These are phyloP conservation scores for Penicillium cinerascens DNA, from an alignment of 495 filamentous ascomycete species.

Conservation along the genomic window DNA sequence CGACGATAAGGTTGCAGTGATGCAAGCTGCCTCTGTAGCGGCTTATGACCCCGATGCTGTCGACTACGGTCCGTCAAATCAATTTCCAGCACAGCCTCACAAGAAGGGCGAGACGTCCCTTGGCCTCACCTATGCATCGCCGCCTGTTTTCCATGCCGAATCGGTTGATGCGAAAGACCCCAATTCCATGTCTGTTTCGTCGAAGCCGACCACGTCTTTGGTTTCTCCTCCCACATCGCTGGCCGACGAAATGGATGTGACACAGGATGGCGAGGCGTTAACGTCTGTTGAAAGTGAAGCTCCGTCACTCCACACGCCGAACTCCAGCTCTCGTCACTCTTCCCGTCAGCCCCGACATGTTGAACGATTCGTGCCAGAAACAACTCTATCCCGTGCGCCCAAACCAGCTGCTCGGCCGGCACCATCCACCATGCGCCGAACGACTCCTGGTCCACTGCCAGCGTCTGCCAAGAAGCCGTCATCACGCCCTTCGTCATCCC, in stretches of 20 bases:
- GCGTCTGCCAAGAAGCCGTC: constrained; percentile 34
- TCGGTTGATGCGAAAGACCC: constrained; percentile 32
- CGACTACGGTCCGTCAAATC: constrained; percentile 1
- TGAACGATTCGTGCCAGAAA: constrained; percentile 43
- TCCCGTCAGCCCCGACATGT: constrained; percentile 48
- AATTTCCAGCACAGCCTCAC: constrained; percentile 5
- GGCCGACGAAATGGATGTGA: constrained; percentile 44
- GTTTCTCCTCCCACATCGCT: constrained; percentile 53
- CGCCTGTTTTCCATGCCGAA: constrained; percentile 36
- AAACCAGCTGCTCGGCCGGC: constrained; percentile 26
- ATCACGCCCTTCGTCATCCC: constrained; percentile 43
- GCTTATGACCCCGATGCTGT: constrained; percentile 10
- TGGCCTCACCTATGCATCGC: constrained; percentile 31
- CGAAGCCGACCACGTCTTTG: constrained; percentile 41
- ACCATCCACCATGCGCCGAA: constrained; percentile 23
- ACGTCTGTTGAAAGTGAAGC: constrained; percentile 38
- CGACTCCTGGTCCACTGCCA: constrained; percentile 28
- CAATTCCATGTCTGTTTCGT: constrained; percentile 26
- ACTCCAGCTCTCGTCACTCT: constrained; percentile 47
- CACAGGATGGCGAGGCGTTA: constrained; percentile 30
- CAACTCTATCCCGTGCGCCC: constrained; percentile 23
- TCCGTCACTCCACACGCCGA: constrained; percentile 39
- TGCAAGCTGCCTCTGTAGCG: constrained; percentile 9
- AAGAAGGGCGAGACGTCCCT: constrained; percentile 16
- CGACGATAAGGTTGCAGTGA: constrained; percentile 8